Evolutionary conservation across 169 alveolate species (phyloP), one percentile per base, ranked within the genome.

Genomic region (Perkinsus chesapeaki): DNA sequence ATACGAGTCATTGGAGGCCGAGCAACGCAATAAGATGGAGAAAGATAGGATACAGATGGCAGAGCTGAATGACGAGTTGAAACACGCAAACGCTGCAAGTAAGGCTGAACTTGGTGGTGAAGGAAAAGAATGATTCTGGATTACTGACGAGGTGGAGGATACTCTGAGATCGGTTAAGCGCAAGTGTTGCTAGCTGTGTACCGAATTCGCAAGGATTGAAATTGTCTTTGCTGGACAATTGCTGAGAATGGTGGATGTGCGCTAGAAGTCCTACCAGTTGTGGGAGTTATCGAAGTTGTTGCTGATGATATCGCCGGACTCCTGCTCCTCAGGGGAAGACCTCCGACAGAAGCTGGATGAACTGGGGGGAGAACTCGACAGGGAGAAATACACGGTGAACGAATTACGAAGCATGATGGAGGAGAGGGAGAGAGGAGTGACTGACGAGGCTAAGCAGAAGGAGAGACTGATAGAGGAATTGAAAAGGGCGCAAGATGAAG

Each of bases 381-480:
- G 96, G 48, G 97, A 96, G 91, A 95, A 95, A 91, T 96, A 96
- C 12, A 96, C 97, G 97, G 93, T 95, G 5, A 96, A 96, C 0
- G 98, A 96, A 39, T 95, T 96, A 91, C 95, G 95, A 60, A 93
- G 94, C 73, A 94, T 93, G 39, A 96, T 96, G 23, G 96, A 94
- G 37, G 97, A 96, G 91, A 91, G 94, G 92, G 93, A 95, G 92
- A 95, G 95, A 36, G 93, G 93, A 37, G 98, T 95, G 92, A 95
- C 95, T 48, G 93, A 94, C 7, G 96, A 96, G 94, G 96, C 96
- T 92, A 95, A 96, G 48, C 96, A 95, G 94, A 97, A 96, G 92
- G 98, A 96, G 92, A 94, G 95, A 94, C 97, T 94, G 93, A 94
- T 96, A 39, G 98, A 97, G 93, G 97, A 95, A 48, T 94, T 97